phyloP scores from a whole-genome alignment of 2,329 filamentous ascomycete genomes.

The Conoideocrella luteorostrata region DNA sequence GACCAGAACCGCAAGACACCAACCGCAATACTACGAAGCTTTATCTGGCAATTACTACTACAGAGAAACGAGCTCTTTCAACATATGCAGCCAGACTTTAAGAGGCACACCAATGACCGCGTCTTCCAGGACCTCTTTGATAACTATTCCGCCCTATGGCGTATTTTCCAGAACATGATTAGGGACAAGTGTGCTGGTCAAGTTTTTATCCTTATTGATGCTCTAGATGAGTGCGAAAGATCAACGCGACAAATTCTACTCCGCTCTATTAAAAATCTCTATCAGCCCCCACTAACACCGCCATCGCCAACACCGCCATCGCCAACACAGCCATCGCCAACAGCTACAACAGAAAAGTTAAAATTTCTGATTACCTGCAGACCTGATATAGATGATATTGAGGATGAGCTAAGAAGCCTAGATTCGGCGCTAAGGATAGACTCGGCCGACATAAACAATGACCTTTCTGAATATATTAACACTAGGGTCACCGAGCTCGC shows the following conservation, averaged over 20 bases:
- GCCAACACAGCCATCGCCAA: neutral
- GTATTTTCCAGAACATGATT: conserved; percentile 9
- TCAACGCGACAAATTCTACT: conserved; percentile 6
- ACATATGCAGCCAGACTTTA: conserved; percentile 2
- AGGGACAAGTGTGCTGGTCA: conserved; percentile 4
- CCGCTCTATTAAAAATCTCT: neutral
- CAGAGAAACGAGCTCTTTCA: conserved; percentile 9
- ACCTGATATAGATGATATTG: conserved; percentile 7
- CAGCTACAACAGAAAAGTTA: neutral
- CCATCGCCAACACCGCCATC: too few relatives aligned
- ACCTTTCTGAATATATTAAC: conserved; percentile 9
- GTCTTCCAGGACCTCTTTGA: conserved; percentile 4
- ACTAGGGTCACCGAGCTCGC: neutral
- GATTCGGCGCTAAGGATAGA: neutral
- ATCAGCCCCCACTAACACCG: too few relatives aligned
- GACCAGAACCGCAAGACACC: conserved; percentile 4
- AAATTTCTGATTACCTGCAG: conserved; percentile 9
- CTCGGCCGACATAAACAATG: conserved; percentile 3
- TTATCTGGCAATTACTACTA: conserved; percentile 12
- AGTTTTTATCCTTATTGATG: conserved; percentile 10
- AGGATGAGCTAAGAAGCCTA: neutral
- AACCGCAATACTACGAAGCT: conserved; percentile 9
- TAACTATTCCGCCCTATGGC: conserved; percentile 7
- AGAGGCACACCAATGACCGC: neutral
- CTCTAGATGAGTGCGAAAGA: conserved; percentile 10